Conservation (phyloP, 495 filamentous ascomycete species). For the Xylaria cubensis region DNA sequence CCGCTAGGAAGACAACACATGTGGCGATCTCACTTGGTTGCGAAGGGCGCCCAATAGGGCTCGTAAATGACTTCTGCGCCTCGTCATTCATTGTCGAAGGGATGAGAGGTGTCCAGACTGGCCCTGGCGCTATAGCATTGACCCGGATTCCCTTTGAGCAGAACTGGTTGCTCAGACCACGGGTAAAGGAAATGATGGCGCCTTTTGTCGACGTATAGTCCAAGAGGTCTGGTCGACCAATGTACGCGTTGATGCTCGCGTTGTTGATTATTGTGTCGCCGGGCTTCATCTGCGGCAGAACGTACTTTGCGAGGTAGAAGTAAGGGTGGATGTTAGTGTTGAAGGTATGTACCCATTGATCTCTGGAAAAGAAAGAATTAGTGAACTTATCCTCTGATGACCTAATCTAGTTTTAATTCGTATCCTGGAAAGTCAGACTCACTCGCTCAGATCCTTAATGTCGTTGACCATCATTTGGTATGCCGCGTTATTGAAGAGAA, state of each 20-base stretch:
- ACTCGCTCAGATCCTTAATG: slow-evolving; percentile 77
- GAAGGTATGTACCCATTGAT: slow-evolving; percentile 80
- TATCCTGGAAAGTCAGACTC: slow-evolving; percentile 36
- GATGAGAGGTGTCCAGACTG: slow-evolving; percentile 85
- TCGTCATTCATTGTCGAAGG: slow-evolving; percentile 76
- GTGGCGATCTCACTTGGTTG: slow-evolving; percentile 83
- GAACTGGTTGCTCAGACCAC: slow-evolving; percentile 78
- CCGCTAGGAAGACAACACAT: slow-evolving; percentile 86
- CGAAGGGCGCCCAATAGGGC: slow-evolving; percentile 79
- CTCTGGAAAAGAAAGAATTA: slow-evolving; percentile 45
- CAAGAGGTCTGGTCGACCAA: slow-evolving; percentile 79
- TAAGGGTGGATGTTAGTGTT: slow-evolving; percentile 77
- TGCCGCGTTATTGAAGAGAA: slow-evolving; percentile 82
- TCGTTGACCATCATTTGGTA: slow-evolving; percentile 77
- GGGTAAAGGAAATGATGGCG: slow-evolving; percentile 82
- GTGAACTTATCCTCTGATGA: not conserved
- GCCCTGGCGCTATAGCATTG: slow-evolving; percentile 81
- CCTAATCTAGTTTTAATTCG: not conserved
- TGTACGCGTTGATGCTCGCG: slow-evolving; percentile 81
- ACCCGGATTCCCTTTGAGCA: slow-evolving; percentile 76
- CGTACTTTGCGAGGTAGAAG: slow-evolving; percentile 81
- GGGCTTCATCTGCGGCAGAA: slow-evolving; percentile 74
- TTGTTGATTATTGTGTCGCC: slow-evolving; percentile 86
- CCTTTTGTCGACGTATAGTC: slow-evolving; percentile 89
- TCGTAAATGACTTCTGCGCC: slow-evolving; percentile 75